phyloP scores from a whole-genome alignment of 2,329 filamentous ascomycete genomes.

The Stachybotrys chlorohalonatus region DNA sequence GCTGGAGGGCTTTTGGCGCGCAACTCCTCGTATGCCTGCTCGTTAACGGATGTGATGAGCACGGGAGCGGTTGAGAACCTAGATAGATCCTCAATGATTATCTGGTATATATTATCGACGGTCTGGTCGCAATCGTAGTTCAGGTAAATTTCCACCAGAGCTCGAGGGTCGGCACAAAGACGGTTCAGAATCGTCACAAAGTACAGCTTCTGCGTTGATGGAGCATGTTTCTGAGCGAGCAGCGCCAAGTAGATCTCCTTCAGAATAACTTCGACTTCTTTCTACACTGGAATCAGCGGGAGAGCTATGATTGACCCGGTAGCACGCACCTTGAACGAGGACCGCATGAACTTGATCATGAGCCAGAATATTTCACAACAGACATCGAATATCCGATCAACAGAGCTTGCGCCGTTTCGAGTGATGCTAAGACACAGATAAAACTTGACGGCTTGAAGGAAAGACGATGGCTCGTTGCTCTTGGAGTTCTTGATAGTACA shows the following conservation, averaged over 20 bases:
- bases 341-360: constrained; percentile 87
- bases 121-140: constrained; percentile 98
- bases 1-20: constrained; percentile 50
- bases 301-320: not conserved
- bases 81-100: constrained; percentile 86
- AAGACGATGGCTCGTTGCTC: constrained; percentile 78
- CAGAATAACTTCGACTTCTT: constrained; percentile 95
- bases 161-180: constrained; percentile 76
- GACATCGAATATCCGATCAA: constrained; percentile 87
- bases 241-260: constrained; percentile 96
- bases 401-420: constrained; percentile 87
- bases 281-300: constrained; percentile 39
- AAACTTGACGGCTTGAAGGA: constrained; percentile 92
- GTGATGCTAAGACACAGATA: constrained; percentile 94
- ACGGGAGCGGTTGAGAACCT: constrained; percentile 76
- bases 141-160: constrained; percentile 88
- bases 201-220: constrained; percentile 83
- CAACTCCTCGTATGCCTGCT: constrained; percentile 80
- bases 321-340: constrained; percentile 71
- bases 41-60: constrained; percentile 63
- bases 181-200: constrained; percentile 81
- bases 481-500: constrained; percentile 90
- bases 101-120: constrained; percentile 95
- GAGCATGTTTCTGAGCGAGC: constrained; percentile 77
- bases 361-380: constrained; percentile 97